Evolutionary conservation across 1,284 basidiomycete genomes (phyloP).

Genomic region (Phaffia rhodozyma): DNA sequence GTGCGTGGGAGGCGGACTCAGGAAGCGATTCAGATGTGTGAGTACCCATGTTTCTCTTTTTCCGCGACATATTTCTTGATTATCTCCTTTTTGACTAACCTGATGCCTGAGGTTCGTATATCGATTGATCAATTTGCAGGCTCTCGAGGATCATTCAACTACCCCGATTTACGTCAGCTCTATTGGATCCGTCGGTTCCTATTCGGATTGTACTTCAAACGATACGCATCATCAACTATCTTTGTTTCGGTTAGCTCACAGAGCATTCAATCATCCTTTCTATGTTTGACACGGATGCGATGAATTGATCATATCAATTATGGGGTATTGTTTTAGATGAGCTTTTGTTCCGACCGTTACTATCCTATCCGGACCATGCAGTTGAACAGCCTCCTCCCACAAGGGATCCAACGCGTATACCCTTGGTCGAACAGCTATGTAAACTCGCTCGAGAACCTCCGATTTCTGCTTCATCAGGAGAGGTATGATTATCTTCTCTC

Average conservation of each 20-base stretch:
- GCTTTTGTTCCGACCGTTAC: constrained; percentile 3
- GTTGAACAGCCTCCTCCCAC: not conserved
- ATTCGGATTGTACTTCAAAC: not conserved
- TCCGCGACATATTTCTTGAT: not conserved
- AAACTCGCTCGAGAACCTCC: constrained; percentile 1
- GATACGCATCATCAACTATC: constrained; percentile 1
- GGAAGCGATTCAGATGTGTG: not conserved
- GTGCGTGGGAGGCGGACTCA: too few relatives aligned
- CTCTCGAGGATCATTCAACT: not conserved
- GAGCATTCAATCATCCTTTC: not conserved
- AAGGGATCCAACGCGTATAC: constrained; percentile 1
- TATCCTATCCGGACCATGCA: constrained; percentile 5
- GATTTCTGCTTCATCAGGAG: not conserved
- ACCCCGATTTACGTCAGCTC: not conserved
- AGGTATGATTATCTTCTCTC: not conserved
- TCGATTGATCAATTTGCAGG: not conserved
- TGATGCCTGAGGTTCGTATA: not conserved
- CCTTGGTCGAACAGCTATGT: constrained; percentile 4
- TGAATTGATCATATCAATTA: not conserved
- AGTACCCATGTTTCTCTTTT: not conserved
- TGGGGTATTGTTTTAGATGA: not conserved
- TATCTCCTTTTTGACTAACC: not conserved
- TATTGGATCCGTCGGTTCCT: not conserved
- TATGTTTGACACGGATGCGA: not conserved
- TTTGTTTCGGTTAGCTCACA: not conserved